These are phyloP conservation scores for Fusarium clavum DNA, from an alignment of 2,329 filamentous ascomycete genomes.

Conservation along the genomic window DNA sequence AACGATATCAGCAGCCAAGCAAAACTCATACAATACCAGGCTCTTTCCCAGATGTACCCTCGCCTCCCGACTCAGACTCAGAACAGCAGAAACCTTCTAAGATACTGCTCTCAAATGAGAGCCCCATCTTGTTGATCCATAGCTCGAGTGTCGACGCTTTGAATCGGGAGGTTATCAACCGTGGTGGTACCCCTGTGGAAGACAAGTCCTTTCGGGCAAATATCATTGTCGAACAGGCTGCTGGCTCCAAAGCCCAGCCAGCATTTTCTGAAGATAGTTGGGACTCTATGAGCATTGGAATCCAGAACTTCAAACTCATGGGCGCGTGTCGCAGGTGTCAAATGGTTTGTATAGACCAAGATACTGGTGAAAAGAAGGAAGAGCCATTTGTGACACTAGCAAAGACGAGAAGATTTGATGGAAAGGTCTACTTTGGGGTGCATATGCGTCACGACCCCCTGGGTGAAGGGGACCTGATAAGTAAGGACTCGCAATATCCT, in stretches of 20 bases:
- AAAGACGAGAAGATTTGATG: constrained; percentile 85
- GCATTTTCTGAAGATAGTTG: constrained; percentile 86
- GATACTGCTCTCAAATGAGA: constrained; percentile 91
- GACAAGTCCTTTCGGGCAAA: constrained; percentile 89
- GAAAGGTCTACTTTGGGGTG: constrained; percentile 89
- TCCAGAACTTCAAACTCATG: constrained; percentile 74
- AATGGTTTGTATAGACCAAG: constrained; percentile 95
- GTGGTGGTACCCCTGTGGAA: constrained; percentile 72
- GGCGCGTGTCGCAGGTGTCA: constrained; percentile 90
- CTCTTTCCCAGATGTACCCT: constrained; percentile 65
- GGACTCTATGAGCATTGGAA: constrained; percentile 74
- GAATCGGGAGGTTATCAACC: constrained; percentile 75
- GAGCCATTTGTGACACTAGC: constrained; percentile 91
- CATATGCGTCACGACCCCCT: constrained; percentile 71
- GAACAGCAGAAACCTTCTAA: constrained; percentile 57
- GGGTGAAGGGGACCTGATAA: not conserved
- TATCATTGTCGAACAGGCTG: constrained; percentile 72
- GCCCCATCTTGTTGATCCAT: constrained; percentile 88
- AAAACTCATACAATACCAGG: constrained; percentile 58
- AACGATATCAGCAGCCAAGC: constrained; percentile 62
- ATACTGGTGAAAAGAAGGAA: constrained; percentile 78
- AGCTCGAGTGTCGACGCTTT: constrained; percentile 81
- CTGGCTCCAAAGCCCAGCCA: constrained; percentile 55
- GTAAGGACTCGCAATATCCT: constrained; percentile 44
- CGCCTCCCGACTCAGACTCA: constrained; percentile 68